These are phyloP conservation scores for Monilinia laxa DNA, from an alignment of 2,329 filamentous ascomycete genomes.

Conservation along the genomic window DNA sequence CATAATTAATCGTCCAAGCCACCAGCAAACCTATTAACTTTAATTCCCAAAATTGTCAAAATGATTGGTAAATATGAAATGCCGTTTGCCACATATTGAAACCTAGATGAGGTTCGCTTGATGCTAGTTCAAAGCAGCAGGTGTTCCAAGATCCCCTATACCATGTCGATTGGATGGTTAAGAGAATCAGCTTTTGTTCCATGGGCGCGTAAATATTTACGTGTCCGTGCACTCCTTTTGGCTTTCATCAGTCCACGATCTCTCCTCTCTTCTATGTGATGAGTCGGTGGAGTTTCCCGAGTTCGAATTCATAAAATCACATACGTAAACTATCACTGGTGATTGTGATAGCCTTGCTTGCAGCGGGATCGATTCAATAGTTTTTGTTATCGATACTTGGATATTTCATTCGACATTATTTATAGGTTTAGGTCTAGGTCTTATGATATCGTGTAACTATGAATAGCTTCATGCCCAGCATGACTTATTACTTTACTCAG, in stretches of 20 bases:
- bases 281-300: not conserved
- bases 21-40: not conserved
- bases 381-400: not conserved
- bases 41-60: not conserved
- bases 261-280: not conserved
- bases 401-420: conserved; percentile 16
- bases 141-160: conserved; percentile 35
- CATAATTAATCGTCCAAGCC: conserved; percentile 4
- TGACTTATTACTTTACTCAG: not conserved
- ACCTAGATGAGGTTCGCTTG: conserved; percentile 12
- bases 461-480: conserved; percentile 12
- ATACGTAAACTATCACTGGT: not conserved
- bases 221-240: conserved; percentile 14
- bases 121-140: conserved; percentile 33
- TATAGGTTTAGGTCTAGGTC: conserved; percentile 15
- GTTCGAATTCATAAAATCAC: not conserved
- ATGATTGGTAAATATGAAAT: conserved; percentile 9
- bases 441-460: conserved; percentile 20
- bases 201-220: conserved; percentile 20
- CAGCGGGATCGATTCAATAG: conserved; percentile 20
- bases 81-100: not conserved
- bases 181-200: conserved; percentile 9
- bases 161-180: conserved; percentile 32
- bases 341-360: conserved; percentile 11
- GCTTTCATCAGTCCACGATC: conserved; percentile 1